These are phyloP conservation scores for Glutinoglossum americanum DNA, from an alignment of 495 filamentous ascomycete species.

Conservation along the genomic window DNA sequence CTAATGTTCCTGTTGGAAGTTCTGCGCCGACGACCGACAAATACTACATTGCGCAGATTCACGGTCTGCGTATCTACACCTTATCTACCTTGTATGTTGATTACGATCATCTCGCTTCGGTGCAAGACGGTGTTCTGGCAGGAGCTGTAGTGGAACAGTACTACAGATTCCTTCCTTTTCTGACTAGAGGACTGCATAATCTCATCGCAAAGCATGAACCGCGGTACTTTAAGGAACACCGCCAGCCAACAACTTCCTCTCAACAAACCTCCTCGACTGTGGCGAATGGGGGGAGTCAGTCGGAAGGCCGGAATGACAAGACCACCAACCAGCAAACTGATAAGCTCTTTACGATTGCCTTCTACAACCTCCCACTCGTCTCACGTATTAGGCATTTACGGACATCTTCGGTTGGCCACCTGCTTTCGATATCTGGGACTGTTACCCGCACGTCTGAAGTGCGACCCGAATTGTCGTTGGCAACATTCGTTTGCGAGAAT, in stretches of 20 bases:
- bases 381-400: constrained; percentile 75
- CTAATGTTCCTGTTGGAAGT: constrained; percentile 46
- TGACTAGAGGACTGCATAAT: constrained; percentile 75
- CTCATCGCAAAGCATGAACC: constrained; percentile 88
- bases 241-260: constrained; percentile 43
- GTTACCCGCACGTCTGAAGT: constrained; percentile 95
- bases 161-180: constrained; percentile 86
- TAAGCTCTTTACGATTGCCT: constrained; percentile 83
- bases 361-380: constrained; percentile 91
- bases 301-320: constrained; percentile 39
- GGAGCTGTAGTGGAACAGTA: constrained; percentile 72
- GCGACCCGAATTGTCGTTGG: constrained; percentile 74
- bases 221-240: constrained; percentile 76
- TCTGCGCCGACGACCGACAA: constrained; percentile 54
- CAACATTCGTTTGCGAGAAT: constrained; percentile 77
- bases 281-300: constrained; percentile 40
- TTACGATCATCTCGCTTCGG: constrained; percentile 60
- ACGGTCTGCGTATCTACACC: constrained; percentile 62
- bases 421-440: constrained; percentile 88
- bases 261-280: constrained; percentile 45
- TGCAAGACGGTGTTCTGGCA: constrained; percentile 48
- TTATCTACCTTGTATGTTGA: constrained; percentile 97
- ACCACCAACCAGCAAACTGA: constrained; percentile 91
- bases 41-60: constrained; percentile 92
- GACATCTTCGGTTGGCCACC: constrained; percentile 74